These are phyloP conservation scores for Beauveria pseudobassiana DNA, from an alignment of 2,329 filamentous ascomycete species.

Conservation along the genomic window DNA sequence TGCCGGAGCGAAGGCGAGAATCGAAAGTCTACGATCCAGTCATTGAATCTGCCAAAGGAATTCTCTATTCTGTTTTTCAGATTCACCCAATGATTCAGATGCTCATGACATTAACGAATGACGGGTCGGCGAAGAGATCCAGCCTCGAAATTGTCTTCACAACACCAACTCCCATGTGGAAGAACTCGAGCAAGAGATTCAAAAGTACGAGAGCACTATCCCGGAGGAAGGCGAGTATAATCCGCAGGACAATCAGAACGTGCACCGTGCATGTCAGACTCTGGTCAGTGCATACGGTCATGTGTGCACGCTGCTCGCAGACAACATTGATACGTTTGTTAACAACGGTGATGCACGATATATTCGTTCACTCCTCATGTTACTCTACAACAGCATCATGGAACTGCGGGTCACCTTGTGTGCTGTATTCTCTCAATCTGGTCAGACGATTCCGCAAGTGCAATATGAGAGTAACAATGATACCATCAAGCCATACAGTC, in stretches of 20 bases:
- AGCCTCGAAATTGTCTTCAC: slow-evolving; percentile 59
- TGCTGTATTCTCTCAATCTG: slow-evolving; percentile 22
- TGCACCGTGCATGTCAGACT: slow-evolving; percentile 55
- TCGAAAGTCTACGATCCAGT: slow-evolving; percentile 54
- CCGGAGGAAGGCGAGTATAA: slow-evolving; percentile 38
- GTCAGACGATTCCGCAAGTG: slow-evolving; percentile 13
- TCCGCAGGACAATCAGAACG: slow-evolving; percentile 52
- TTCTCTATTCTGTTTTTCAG: slow-evolving; percentile 60
- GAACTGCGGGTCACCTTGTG: slow-evolving; percentile 52
- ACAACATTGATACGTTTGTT: slow-evolving; percentile 57
- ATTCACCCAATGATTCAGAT: slow-evolving; percentile 62
- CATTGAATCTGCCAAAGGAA: slow-evolving; percentile 57
- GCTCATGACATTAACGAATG: slow-evolving; percentile 53
- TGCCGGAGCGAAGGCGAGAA: slow-evolving; percentile 56
- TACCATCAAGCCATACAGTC: slow-evolving; percentile 40
- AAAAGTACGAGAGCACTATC: slow-evolving; percentile 47
- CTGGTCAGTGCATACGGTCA: slow-evolving; percentile 59
- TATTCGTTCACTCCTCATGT: slow-evolving; percentile 55
- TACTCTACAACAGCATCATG: slow-evolving; percentile 61
- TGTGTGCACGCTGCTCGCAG: slow-evolving; percentile 52
- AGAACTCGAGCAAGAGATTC: slow-evolving; percentile 57
- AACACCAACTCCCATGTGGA: slow-evolving; percentile 61
- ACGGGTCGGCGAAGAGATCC: slow-evolving; percentile 52
- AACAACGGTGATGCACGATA: slow-evolving; percentile 60
- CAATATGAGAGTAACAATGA: slow-evolving; percentile 28